phyloP scores from a whole-genome alignment of 2,329 filamentous ascomycete genomes.

The Colletotrichum liaoningense region DNA sequence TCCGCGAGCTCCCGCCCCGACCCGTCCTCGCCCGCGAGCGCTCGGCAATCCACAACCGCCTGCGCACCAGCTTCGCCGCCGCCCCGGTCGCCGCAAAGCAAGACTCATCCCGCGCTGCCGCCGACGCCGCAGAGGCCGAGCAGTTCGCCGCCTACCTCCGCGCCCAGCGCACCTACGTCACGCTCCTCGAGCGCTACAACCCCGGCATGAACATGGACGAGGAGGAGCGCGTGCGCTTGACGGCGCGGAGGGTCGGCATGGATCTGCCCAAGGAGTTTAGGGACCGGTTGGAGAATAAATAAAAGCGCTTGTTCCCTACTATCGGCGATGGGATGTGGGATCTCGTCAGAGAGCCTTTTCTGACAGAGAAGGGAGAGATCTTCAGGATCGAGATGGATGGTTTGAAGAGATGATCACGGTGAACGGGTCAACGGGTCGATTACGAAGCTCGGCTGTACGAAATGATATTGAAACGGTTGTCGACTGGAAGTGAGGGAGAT shows the following conservation, averaged over 20 bases:
- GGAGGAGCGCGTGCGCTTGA: conserved; percentile 85
- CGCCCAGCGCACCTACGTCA: conserved; percentile 86
- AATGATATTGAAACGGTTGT: neutral
- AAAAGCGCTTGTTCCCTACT: too few species aligned
- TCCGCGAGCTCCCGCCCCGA: conserved; percentile 88
- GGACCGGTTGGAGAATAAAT: conserved; percentile 26
- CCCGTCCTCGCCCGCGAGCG: conserved; percentile 66
- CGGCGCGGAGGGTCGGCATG: conserved; percentile 90
- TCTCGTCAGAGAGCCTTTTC: too few species aligned
- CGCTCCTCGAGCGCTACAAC: conserved; percentile 90
- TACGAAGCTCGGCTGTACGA: neutral
- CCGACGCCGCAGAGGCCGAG: conserved; percentile 64
- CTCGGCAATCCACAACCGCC: conserved; percentile 76
- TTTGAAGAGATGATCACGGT: too few species aligned
- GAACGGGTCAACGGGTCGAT: neutral
- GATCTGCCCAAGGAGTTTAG: conserved; percentile 78
- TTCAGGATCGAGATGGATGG: too few species aligned
- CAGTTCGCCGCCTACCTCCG: conserved; percentile 84
- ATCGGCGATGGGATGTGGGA: too few species aligned
- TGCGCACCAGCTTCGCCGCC: conserved; percentile 71
- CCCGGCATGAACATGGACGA: conserved; percentile 89
- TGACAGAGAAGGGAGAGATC: too few species aligned
- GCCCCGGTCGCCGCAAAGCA: conserved; percentile 41
- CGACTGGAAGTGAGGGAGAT: too few species aligned
- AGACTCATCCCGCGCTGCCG: conserved; percentile 40